Evolutionary conservation across 139 green algal species (phyloP), one percentile per base, ranked within the genome.

Genomic region (Asterochloris sp.): DNA sequence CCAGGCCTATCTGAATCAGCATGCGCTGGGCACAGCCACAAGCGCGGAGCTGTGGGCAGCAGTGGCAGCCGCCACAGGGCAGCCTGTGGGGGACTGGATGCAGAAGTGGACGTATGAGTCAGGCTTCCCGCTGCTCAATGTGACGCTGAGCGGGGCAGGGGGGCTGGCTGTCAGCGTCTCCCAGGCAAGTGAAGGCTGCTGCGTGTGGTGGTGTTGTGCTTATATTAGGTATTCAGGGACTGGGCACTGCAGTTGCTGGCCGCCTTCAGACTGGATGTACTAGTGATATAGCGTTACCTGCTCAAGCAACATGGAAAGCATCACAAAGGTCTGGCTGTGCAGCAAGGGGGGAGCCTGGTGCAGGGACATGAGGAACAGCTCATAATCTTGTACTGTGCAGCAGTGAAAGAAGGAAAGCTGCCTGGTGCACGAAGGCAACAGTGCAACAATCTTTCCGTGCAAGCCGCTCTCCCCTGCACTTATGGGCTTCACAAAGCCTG

Each of bases 101-200:
- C 47, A 87, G 29, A 13, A 28, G 21, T 92, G 89, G 89, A 91
- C 83, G 0, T 89, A 91, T 61, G 78, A 83, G 61, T 47, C 85
- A 19, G 90, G 90, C 28, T 90, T 86, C 78, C 90, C 90, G 1
- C 66, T 92, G 12, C 60, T 93, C 0, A 82, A 38, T 21, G 83
- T 85, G 9, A 76, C 67, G 27, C 24, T 86, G 29, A 85, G 81
- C 67, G 62, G 38, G 0, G 23, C 77, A 4, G 63, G 60, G 47
- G 77, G 86, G 15, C 77, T 63, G 29, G 47, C 84, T 28, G 60
- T 75, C 19, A 78, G 81, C n/a, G 73, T 79, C 74, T 63, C n/a
- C 9, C 74, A 79, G 74, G 29, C 54, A 21, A 17, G 16, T 61
- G 26, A 29, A 54, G 9, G 1, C 8, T 71, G 17, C 19, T 23